A percentile compares a stretch with the other conserved stretches of the same genome.
These are phyloP conservation scores for Bauhinia variegata DNA, from an alignment of 306 rosid species.

Conservation along the genomic window DNA sequence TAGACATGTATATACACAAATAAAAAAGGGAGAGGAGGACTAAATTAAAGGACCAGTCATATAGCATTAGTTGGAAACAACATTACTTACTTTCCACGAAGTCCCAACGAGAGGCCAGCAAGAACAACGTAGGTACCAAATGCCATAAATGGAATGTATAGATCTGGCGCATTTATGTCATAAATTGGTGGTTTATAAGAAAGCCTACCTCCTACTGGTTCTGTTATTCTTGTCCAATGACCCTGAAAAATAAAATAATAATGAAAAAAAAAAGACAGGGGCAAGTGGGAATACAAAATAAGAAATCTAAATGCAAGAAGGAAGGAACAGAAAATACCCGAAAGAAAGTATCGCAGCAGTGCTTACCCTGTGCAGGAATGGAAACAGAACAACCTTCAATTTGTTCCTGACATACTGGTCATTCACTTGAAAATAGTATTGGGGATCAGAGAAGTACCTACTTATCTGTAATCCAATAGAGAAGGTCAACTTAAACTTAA, in stretches of 20 bases:
- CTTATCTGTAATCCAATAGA: constrained; percentile 67
- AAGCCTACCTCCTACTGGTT: constrained; percentile 96
- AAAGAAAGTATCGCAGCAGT: constrained; percentile 2
- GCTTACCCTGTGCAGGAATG: constrained; percentile 94
- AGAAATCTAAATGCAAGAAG: constrained; percentile 10
- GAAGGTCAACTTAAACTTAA: constrained; percentile 24
- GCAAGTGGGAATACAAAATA: constrained; percentile 17
- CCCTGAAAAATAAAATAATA: no score
- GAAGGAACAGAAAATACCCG: not conserved
- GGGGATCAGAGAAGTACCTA: constrained; percentile 91
- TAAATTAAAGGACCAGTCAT: no score
- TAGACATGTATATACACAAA: no score
- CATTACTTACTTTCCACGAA: constrained; percentile 75
- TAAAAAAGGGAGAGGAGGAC: no score
- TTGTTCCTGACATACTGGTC: constrained; percentile 95
- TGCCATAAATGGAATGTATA: constrained; percentile 95
- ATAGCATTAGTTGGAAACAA: not conserved
- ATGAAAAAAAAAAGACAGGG: constrained; percentile 21
- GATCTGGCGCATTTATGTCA: constrained; percentile 97
- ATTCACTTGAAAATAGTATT: constrained; percentile 96
- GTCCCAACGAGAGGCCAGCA: constrained; percentile 96
- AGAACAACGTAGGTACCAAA: constrained; percentile 92
- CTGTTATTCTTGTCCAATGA: constrained; percentile 97
- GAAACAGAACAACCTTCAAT: constrained; percentile 91
- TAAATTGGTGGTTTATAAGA: constrained; percentile 92